Evolutionary conservation across 306 rosid species (phyloP).

Genomic region (Quercus glauca): DNA sequence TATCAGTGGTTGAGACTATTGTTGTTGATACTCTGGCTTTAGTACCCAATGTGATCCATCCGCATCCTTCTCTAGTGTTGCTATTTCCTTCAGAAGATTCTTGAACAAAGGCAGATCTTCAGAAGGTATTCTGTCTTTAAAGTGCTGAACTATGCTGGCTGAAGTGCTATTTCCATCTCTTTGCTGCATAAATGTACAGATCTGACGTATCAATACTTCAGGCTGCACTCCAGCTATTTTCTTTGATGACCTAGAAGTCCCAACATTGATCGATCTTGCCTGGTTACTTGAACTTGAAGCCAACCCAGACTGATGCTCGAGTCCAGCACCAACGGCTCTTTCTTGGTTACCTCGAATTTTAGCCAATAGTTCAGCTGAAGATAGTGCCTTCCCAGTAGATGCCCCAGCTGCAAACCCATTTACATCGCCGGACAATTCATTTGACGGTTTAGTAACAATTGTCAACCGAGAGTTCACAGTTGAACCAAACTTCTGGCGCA

Average conservation of each 20-base stretch:
- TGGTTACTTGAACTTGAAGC: conserved; percentile 36
- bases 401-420: conserved; percentile 73
- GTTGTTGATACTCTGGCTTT: conserved; percentile 65
- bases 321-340: conserved; percentile 66
- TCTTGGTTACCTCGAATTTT: conserved; percentile 72
- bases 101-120: conserved; percentile 84
- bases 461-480: conserved; percentile 58
- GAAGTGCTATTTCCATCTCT: conserved; percentile 71
- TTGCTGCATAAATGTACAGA: conserved; percentile 79
- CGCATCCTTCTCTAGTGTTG: conserved; percentile 58
- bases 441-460: conserved; percentile 38
- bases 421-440: conserved; percentile 39
- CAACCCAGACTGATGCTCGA: conserved; percentile 49
- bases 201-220: conserved; percentile 75
- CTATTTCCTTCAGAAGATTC: conserved; percentile 91
- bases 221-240: conserved; percentile 61
- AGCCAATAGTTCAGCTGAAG: conserved; percentile 74
- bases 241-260: conserved; percentile 48
- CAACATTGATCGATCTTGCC: conserved; percentile 38
- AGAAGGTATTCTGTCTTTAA: conserved; percentile 72
- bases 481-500: conserved; percentile 75
- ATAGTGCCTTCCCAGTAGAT: conserved; percentile 77
- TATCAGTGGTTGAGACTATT: conserved; percentile 17
- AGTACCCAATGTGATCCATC: conserved; percentile 73
- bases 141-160: conserved; percentile 72